Percentiles rank a stretch among this genome's conserved stretches.
Conservation (phyloP, 768 basidiomycete genomes). For the Xerocomellus amylosporus region DNA sequence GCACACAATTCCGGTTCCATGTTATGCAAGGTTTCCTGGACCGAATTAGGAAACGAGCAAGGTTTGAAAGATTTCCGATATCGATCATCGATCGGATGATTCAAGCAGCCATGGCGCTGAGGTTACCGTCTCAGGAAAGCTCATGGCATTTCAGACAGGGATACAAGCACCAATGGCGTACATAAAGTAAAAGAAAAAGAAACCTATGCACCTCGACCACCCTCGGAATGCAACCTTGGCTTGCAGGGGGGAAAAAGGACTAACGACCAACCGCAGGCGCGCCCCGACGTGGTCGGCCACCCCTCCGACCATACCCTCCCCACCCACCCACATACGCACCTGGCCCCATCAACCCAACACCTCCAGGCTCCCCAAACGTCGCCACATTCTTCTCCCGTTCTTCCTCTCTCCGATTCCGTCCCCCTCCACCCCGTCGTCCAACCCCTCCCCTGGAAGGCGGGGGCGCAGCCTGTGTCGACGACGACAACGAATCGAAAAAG, state of each 20-base stretch:
- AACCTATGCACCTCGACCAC: neutral
- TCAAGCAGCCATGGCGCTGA: neutral
- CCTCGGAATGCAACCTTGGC: neutral
- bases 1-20: too few species aligned
- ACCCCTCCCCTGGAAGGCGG: constrained; percentile 38
- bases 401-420: constrained; percentile 73
- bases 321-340: constrained; percentile 78
- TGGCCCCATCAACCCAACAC: constrained; percentile 73
- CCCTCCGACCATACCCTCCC: constrained; percentile 63
- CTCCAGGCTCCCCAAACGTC: constrained; percentile 85
- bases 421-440: constrained; percentile 46
- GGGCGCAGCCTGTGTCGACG: constrained; percentile 41
- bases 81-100: neutral
- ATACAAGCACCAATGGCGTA: constrained; percentile 16
- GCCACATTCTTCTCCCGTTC: constrained; percentile 82
- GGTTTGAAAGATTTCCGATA: too few species aligned
- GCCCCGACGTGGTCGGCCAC: constrained; percentile 40
- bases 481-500: constrained; percentile 73
- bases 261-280: constrained; percentile 24
- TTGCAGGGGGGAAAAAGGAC: neutral
- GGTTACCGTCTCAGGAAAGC: neutral
- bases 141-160: neutral
- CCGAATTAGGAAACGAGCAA: too few species aligned
- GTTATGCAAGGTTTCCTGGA: too few species aligned
- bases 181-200: constrained; percentile 3